Conservation (phyloP, 1,284 basidiomycete species). For the Ganoderma leucocontextum region DNA sequence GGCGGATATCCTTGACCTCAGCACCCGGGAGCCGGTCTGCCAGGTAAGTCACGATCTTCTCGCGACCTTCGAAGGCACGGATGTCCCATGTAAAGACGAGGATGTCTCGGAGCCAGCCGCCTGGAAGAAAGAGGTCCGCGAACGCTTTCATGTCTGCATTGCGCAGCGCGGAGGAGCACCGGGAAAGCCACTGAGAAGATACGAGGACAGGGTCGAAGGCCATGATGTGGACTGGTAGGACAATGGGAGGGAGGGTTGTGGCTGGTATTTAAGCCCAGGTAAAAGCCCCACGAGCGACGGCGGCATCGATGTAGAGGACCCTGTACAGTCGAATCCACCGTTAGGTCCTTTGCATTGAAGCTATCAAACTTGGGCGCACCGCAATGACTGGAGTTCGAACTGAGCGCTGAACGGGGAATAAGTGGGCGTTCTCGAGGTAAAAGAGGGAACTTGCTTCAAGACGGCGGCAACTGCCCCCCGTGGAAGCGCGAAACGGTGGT, state of each 20-base stretch:
- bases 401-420: no score
- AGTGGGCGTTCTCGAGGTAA: no score
- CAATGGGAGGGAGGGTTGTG: background rate
- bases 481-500: no score
- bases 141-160: conserved; percentile 46
- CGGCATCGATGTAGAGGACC: conserved; percentile 3
- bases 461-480: no score
- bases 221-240: conserved; percentile 4
- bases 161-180: conserved; percentile 47
- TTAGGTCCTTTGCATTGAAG: no score
- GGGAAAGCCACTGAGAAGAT: conserved; percentile 54
- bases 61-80: conserved; percentile 57
- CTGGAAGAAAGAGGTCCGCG: conserved; percentile 48
- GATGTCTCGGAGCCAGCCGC: conserved; percentile 64
- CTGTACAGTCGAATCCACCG: no score
- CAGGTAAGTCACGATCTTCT: conserved; percentile 53
- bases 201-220: conserved; percentile 30
- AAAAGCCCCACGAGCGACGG: background rate
- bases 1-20: conserved; percentile 39
- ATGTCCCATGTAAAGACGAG: conserved; percentile 70
- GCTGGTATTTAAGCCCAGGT: background rate
- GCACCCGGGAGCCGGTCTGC: conserved; percentile 40
- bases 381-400: no score
- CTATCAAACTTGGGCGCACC: no score
- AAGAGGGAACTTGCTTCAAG: no score